Evolutionary conservation across 768 basidiomycete species (phyloP).

Genomic region (Auriscalpium orientale): DNA sequence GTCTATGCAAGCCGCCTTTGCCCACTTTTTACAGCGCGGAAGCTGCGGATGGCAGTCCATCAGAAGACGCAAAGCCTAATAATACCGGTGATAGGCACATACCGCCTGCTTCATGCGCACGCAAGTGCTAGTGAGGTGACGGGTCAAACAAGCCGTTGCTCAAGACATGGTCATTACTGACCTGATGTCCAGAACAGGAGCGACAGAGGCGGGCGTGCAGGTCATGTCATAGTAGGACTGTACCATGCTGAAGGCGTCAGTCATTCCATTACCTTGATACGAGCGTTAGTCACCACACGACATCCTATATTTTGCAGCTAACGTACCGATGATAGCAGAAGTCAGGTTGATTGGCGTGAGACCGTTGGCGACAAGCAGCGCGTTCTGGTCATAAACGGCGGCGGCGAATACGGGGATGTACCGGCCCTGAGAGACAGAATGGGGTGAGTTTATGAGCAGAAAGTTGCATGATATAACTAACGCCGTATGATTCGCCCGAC

Average conservation of each 20-base stretch:
- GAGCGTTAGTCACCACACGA: too few relatives aligned
- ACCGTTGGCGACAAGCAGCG: background rate
- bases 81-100: constrained; percentile 4
- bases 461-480: constrained; percentile 17
- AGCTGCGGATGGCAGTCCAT: constrained; percentile 19
- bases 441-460: background rate
- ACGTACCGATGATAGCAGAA: constrained; percentile 1
- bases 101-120: constrained; percentile 38
- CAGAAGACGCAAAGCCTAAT: background rate
- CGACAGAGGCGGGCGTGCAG: background rate
- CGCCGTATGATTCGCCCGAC: constrained; percentile 45
- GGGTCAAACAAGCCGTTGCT: too few relatives aligned
- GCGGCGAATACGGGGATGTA: constrained; percentile 46
- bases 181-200: background rate
- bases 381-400: constrained; percentile 27
- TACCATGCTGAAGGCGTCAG: background rate
- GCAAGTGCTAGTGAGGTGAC: constrained; percentile 23
- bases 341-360: background rate
- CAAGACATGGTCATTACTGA: background rate
- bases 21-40: constrained; percentile 36
- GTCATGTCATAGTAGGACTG: background rate
- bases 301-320: background rate
- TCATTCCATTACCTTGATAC: background rate
- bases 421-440: constrained; percentile 31
- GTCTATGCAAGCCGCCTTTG: constrained; percentile 33